These are phyloP conservation scores for Echria macrotheca DNA, from an alignment of 495 filamentous ascomycete species.

Conservation along the genomic window DNA sequence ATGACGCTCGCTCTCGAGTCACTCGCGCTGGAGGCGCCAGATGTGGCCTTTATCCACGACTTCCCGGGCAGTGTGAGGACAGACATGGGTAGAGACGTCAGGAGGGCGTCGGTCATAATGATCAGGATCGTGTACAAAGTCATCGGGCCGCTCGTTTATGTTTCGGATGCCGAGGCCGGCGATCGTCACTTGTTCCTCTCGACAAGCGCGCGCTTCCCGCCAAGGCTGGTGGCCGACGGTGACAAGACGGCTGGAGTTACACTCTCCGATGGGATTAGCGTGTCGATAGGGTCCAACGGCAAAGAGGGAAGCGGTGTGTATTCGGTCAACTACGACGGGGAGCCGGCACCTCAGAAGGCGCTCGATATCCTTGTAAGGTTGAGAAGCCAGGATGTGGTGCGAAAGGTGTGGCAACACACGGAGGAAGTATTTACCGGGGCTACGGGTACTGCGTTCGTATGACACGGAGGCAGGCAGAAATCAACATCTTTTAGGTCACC, in stretches of 20 bases:
- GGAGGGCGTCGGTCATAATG: background rate
- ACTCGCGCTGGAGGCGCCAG: slow-evolving; percentile 41
- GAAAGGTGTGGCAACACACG: slow-evolving; percentile 47
- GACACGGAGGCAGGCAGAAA: no score
- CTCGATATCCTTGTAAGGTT: slow-evolving; percentile 31
- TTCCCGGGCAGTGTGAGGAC: slow-evolving; percentile 53
- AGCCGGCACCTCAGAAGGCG: slow-evolving; percentile 30
- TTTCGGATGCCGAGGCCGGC: slow-evolving; percentile 40
- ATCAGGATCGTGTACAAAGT: slow-evolving; percentile 7
- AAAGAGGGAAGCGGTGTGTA: slow-evolving; percentile 48
- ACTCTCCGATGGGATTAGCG: slow-evolving; percentile 20
- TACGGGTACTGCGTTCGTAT: slow-evolving; percentile 22
- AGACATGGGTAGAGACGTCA: slow-evolving; percentile 9
- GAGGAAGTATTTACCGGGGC: slow-evolving; percentile 40
- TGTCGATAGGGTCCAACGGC: slow-evolving; percentile 42
- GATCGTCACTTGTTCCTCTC: slow-evolving; percentile 51
- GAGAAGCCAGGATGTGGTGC: slow-evolving; percentile 37
- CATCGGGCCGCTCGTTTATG: slow-evolving; percentile 10
- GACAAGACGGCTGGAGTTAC: slow-evolving; percentile 23
- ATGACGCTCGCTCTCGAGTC: slow-evolving; percentile 48
- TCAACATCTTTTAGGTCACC: no score
- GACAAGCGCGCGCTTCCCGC: slow-evolving; percentile 46
- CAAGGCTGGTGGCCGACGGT: slow-evolving; percentile 12
- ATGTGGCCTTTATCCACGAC: slow-evolving; percentile 53
- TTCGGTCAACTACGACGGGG: slow-evolving; percentile 40